Conservation (phyloP, 2,329 filamentous ascomycete species). For the Aspergillus phoenicis region DNA sequence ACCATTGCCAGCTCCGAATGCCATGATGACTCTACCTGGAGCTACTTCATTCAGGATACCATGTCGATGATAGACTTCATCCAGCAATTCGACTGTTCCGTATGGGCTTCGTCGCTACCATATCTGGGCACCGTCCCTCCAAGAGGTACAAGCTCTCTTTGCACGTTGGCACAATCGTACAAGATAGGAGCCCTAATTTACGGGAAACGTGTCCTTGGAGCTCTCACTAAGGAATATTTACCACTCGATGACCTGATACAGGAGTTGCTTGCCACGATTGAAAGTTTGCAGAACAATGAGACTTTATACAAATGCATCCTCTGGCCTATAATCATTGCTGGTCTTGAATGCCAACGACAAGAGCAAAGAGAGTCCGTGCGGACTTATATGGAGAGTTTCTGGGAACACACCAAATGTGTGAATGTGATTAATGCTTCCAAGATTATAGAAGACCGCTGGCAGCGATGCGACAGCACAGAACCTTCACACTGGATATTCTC, state of each 20-base stretch:
- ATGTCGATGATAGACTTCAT: slow-evolving; percentile 23
- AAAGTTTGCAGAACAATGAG: slow-evolving; percentile 26
- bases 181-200: slow-evolving; percentile 35
- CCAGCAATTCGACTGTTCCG: slow-evolving; percentile 29
- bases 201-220: slow-evolving; percentile 35
- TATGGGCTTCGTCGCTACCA: slow-evolving; percentile 29
- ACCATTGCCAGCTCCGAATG: slow-evolving; percentile 16
- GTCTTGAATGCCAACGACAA: slow-evolving; percentile 31
- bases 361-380: slow-evolving; percentile 28
- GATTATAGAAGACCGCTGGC: slow-evolving; percentile 32
- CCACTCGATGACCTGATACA: slow-evolving; percentile 25
- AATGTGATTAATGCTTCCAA: slow-evolving; percentile 38
- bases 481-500: slow-evolving; percentile 33
- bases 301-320: slow-evolving; percentile 38
- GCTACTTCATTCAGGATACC: slow-evolving; percentile 18
- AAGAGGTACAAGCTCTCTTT: slow-evolving; percentile 26
- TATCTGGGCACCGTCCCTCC: slow-evolving; percentile 15
- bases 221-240: slow-evolving; percentile 18
- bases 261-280: slow-evolving; percentile 30
- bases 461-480: slow-evolving; percentile 12
- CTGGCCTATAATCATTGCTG: slow-evolving; percentile 40
- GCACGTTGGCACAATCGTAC: slow-evolving; percentile 32
- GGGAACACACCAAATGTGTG: slow-evolving; percentile 34
- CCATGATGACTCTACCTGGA: slow-evolving; percentile 1
- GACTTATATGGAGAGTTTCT: slow-evolving; percentile 31